Evolutionary conservation across 2,329 filamentous ascomycete species (phyloP).

Genomic region (Penicillium aurantiogriseum): DNA sequence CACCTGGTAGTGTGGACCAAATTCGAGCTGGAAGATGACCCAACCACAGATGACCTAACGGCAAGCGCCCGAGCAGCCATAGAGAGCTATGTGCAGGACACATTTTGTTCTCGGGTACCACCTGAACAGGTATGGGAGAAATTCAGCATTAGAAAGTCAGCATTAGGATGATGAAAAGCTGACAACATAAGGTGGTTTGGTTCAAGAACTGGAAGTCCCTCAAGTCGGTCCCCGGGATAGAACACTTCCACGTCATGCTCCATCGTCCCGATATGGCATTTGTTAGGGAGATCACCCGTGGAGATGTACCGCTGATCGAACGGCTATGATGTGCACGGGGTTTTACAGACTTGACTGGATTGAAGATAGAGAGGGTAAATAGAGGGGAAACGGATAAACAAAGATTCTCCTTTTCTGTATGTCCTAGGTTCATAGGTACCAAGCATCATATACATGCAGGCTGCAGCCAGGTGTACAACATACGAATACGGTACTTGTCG

Average conservation of each 20-base stretch:
- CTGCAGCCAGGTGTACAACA: neutral
- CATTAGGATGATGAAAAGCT: slow-evolving; percentile 1
- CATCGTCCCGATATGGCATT: slow-evolving; percentile 71
- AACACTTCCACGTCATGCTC: slow-evolving; percentile 95
- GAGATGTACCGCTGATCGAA: slow-evolving; percentile 66
- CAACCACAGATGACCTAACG: slow-evolving; percentile 65
- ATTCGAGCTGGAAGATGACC: slow-evolving; percentile 72
- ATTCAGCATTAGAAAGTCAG: slow-evolving; percentile 36
- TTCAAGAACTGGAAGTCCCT: slow-evolving; percentile 89
- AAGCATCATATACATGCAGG: neutral
- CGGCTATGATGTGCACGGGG: slow-evolving; percentile 29
- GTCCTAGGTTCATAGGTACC: neutral
- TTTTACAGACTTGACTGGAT: neutral
- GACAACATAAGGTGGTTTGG: slow-evolving; percentile 63
- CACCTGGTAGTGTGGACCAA: slow-evolving; percentile 94
- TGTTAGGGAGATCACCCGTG: slow-evolving; percentile 67
- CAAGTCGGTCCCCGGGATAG: slow-evolving; percentile 81
- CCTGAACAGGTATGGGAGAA: slow-evolving; percentile 35
- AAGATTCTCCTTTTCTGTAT: neutral
- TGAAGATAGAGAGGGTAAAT: neutral
- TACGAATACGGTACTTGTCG: neutral
- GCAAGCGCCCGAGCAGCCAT: slow-evolving; percentile 62
- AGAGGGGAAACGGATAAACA: neutral
- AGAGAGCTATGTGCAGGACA: slow-evolving; percentile 66
- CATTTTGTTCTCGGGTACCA: slow-evolving; percentile 56